phyloP scores from a whole-genome alignment of 192 early-diverging fungal species.

The Pecoramyces ruminantium region DNA sequence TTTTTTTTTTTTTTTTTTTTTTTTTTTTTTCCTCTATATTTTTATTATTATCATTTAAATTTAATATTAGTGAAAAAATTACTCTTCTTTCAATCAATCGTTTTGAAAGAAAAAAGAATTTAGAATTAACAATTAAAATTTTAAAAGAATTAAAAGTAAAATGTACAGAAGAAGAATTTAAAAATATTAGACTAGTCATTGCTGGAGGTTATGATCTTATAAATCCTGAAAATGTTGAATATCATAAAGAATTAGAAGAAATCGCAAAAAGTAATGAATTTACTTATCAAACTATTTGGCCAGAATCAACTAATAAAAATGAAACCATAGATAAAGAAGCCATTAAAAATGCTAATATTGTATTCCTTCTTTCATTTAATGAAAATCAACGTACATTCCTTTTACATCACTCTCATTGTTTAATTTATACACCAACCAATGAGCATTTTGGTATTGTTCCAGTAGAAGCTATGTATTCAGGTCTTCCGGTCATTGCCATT shows the following conservation, averaged over 20 bases:
- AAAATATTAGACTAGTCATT: conserved; percentile 40
- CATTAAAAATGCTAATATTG: conserved; percentile 21
- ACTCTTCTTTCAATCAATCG: conserved; percentile 73
- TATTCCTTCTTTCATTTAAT: conserved; percentile 79
- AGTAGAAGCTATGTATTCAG: conserved; percentile 83
- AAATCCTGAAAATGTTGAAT: conserved; percentile 72
- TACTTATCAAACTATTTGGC: conserved; percentile 14
- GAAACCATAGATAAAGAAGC: neutral
- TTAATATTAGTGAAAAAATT: conserved; percentile 1
- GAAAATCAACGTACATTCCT: conserved; percentile 62
- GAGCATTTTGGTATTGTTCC: conserved; percentile 98
- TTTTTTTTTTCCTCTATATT: no score
- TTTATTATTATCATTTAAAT: no score
- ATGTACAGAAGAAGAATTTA: neutral
- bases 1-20: no score
- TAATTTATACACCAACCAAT: conserved; percentile 80
- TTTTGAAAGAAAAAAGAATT: conserved; percentile 90
- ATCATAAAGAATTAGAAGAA: conserved; percentile 50
- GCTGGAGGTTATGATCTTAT: conserved; percentile 79
- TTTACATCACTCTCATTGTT: conserved; percentile 32
- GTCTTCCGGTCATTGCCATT: conserved; percentile 70
- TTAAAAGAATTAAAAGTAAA: conserved; percentile 30
- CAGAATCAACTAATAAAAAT: conserved; percentile 4
- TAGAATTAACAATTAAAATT: conserved; percentile 59
- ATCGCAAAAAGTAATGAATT: conserved; percentile 23